A percentile compares a stretch with the other conserved stretches of the same genome.
Evolutionary conservation across 345 rosid genomes (phyloP).

Genomic region (Camelina sativa): DNA sequence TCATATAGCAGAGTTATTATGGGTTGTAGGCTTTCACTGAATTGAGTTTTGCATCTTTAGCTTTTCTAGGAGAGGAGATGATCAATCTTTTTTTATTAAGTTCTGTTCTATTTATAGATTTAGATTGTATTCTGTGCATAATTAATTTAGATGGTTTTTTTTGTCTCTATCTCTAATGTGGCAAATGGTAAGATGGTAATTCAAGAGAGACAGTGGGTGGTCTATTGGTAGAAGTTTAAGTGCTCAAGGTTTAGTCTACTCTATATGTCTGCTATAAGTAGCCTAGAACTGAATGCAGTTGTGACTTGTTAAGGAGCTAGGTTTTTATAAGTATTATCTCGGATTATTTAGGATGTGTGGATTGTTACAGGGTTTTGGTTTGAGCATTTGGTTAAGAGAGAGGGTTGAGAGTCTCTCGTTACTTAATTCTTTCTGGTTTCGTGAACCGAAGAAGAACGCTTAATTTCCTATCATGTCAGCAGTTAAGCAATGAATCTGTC

Average conservation of each 20-base stretch:
- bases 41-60: conserved; percentile 15
- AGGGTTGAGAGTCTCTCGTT: too few species aligned
- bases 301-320: too few species aligned
- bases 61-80: conserved; percentile 13
- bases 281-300: conserved; percentile 6
- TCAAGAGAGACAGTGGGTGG: conserved; percentile 1
- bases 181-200: not conserved
- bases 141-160: not conserved
- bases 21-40: not conserved
- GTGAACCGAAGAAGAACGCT: too few species aligned
- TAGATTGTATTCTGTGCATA: not conserved
- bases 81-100: not conserved
- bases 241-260: conserved; percentile 4
- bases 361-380: too few species aligned
- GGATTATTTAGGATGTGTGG: too few species aligned
- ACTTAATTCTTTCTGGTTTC: too few species aligned
- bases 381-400: too few species aligned
- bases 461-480: too few species aligned
- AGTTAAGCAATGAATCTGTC: too few species aligned
- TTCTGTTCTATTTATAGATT: not conserved
- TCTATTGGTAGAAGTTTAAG: not conserved
- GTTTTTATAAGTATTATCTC: too few species aligned
- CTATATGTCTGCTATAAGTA: not conserved
- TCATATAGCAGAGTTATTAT: conserved; percentile 15
- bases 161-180: not conserved